Conservation (phyloP, 345 rosid species). For the Erysimum cheiranthoides region DNA sequence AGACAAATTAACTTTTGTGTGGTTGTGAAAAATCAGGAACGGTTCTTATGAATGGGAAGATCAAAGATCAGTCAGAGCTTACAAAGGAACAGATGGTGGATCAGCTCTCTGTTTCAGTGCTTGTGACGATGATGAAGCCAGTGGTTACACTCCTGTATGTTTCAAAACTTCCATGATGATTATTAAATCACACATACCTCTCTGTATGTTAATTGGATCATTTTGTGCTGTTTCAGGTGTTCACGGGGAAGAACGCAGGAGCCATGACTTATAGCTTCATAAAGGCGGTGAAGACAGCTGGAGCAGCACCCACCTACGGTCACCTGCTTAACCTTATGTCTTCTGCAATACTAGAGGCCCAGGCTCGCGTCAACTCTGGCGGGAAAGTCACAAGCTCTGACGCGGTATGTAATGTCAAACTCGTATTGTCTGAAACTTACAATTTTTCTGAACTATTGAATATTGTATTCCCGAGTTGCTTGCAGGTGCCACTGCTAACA, state of each 20-base stretch:
- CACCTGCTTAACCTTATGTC: constrained; percentile 63
- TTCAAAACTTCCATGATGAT: neutral
- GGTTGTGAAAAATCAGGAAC: constrained; percentile 50
- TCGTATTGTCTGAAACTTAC: neutral
- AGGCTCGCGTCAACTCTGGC: constrained; percentile 41
- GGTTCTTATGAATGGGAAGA: constrained; percentile 73
- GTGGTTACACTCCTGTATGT: constrained; percentile 63
- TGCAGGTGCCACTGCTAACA: constrained; percentile 79
- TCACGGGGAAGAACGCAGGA: constrained; percentile 61
- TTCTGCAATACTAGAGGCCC: constrained; percentile 53
- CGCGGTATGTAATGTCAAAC: constrained; percentile 48
- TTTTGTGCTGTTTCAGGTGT: constrained; percentile 53
- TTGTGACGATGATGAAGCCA: constrained; percentile 64
- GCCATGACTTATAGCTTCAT: constrained; percentile 85
- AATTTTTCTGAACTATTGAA: constrained; percentile 12
- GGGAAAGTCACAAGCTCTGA: constrained; percentile 42
- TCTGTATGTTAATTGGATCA: constrained; percentile 4
- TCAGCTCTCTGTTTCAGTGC: constrained; percentile 72
- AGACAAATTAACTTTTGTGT: neutral
- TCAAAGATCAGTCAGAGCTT: constrained; percentile 44
- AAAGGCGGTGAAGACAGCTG: constrained; percentile 64
- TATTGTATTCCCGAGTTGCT: constrained; percentile 5
- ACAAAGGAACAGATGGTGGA: constrained; percentile 82
- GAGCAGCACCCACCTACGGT: constrained; percentile 67
- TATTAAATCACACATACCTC: too few relatives aligned